phyloP scores from a whole-genome alignment of 352 stramenopile species.

The Pythium rhizo-oryzae region DNA sequence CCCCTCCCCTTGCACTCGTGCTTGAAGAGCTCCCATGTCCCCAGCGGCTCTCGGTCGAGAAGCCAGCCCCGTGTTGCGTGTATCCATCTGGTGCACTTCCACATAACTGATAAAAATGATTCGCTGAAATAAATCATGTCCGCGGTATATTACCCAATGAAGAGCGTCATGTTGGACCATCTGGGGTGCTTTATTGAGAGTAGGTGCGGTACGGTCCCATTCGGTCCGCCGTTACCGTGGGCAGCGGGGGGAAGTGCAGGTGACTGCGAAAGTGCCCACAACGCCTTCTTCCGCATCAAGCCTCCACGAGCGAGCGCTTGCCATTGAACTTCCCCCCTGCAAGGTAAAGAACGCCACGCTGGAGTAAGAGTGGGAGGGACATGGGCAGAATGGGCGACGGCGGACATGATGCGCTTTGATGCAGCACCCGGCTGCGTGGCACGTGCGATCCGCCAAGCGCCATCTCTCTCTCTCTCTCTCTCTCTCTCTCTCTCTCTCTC shows the following conservation, averaged over 20 bases:
- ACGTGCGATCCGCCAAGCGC: too few species aligned
- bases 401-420: too few species aligned
- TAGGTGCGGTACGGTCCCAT: neutral
- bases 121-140: conserved; percentile 2
- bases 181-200: conserved; percentile 6
- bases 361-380: too few species aligned
- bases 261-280: conserved; percentile 1
- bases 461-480: too few species aligned
- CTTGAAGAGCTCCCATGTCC: too few species aligned
- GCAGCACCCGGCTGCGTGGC: too few species aligned
- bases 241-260: too few species aligned
- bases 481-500: neutral
- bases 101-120: neutral
- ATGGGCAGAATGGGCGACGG: too few species aligned
- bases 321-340: too few species aligned
- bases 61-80: neutral
- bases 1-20: too few species aligned
- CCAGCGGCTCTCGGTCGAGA: neutral
- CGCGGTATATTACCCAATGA: neutral
- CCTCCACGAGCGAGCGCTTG: neutral
- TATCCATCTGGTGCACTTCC: neutral
- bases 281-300: neutral
- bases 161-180: neutral
- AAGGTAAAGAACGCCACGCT: neutral
- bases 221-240: neutral